A percentile compares a stretch with the other conserved stretches of the same genome.
Conservation (phyloP, 371 early-diverging fungal species). For the Batrachochytrium dendrobatidis region DNA sequence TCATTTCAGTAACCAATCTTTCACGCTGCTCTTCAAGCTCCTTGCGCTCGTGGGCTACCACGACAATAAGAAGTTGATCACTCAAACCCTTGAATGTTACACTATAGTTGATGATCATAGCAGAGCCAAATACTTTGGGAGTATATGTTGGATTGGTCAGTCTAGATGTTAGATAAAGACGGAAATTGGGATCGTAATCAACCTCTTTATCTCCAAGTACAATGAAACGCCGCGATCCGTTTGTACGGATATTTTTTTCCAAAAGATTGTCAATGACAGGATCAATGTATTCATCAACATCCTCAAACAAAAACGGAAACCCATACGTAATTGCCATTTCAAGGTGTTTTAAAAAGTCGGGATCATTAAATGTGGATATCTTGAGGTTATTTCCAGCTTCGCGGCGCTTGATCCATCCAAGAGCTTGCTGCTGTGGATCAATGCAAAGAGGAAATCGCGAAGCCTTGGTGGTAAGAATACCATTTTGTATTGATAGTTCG, state of each 20-base stretch:
- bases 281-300: constrained; percentile 59
- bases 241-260: constrained; percentile 47
- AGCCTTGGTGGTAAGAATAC: constrained; percentile 51
- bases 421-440: constrained; percentile 56
- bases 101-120: constrained; percentile 56
- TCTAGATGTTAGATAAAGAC: constrained; percentile 46
- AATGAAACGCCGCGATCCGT: constrained; percentile 45
- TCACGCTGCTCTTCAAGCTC: constrained; percentile 55
- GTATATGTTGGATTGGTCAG: constrained; percentile 51
- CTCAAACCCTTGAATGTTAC: constrained; percentile 54
- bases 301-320: constrained; percentile 56
- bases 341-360: constrained; percentile 54
- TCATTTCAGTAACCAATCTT: constrained; percentile 48
- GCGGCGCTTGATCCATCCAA: constrained; percentile 49
- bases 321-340: constrained; percentile 59
- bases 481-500: constrained; percentile 54
- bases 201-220: constrained; percentile 57
- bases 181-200: constrained; percentile 50
- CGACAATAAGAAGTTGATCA: constrained; percentile 54
- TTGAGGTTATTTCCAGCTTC: constrained; percentile 49
- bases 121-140: constrained; percentile 52
- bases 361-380: constrained; percentile 49
- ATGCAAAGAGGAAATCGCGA: constrained; percentile 55
- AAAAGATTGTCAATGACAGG: constrained; percentile 55
- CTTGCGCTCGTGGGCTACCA: constrained; percentile 49